Percentiles rank a stretch among this genome's conserved stretches.
phyloP scores from a whole-genome alignment of 768 basidiomycete species.

The Boletus rubropictus region DNA sequence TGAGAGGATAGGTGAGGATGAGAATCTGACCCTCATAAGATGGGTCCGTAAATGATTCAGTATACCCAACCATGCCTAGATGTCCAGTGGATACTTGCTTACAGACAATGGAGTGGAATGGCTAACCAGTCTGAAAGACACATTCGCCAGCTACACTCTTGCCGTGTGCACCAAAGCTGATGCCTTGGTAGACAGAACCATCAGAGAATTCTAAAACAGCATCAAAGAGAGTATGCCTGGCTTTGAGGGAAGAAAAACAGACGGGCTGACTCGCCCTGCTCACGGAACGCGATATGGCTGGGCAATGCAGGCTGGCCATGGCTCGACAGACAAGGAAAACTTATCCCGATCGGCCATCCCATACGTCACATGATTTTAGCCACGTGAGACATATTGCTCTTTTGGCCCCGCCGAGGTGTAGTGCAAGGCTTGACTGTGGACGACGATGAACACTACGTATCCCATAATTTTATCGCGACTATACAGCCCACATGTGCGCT shows the following conservation, averaged over 20 bases:
- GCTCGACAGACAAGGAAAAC: background rate
- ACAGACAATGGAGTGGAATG: constrained; percentile 8
- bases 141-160: constrained; percentile 96
- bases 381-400: constrained; percentile 17
- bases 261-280: constrained; percentile 35
- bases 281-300: constrained; percentile 41
- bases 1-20: constrained; percentile 91
- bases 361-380: no score
- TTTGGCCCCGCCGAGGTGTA: constrained; percentile 1
- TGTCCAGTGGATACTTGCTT: constrained; percentile 12
- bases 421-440: constrained; percentile 3
- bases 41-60: constrained; percentile 95
- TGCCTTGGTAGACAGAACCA: constrained; percentile 81
- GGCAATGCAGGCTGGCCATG: constrained; percentile 32
- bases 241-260: constrained; percentile 27
- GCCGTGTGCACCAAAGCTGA: constrained; percentile 87
- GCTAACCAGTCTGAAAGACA: constrained; percentile 96
- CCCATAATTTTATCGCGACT: constrained; percentile 59
- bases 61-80: constrained; percentile 98
- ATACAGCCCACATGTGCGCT: constrained; percentile 58
- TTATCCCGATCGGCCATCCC: no score
- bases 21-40: constrained; percentile 99
- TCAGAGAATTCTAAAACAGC: constrained; percentile 86
- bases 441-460: constrained; percentile 43
- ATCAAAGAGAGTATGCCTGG: constrained; percentile 34